Evolutionary conservation across 2,329 filamentous ascomycete species (phyloP), one percentile per base, ranked within the genome.

Genomic region (Colletotrichum zoysiae): DNA sequence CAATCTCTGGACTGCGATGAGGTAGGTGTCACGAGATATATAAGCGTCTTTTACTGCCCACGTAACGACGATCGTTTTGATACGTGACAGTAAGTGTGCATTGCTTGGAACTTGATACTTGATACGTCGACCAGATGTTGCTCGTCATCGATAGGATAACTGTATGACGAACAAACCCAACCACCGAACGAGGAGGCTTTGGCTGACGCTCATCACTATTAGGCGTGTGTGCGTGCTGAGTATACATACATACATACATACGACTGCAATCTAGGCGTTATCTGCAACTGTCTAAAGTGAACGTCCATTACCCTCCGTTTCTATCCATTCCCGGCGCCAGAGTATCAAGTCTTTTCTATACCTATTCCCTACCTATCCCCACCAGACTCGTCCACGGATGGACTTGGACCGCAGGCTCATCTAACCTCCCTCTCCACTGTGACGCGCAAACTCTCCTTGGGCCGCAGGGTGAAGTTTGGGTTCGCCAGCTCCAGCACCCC

Each of bases 391-490:
- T 5, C 2, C 48, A 6, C 30, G 9, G 11, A 12, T 26, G 26
- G 20, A 59, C 20, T 40, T 3, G 18, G 3, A 16, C 20, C 18
- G 48, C 16, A 14, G 38, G 6, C 35, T 55, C 18, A 23, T 44
- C 50, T n/a, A 2, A 16, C 5, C 18, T 62, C 68, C 48, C 69
- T 67, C 42, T 72, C 46, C 7, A 74, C 57, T 6, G 53, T 46
- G 5, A 74, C 62, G 7, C 63, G 59, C 20, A 74, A 40, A 2
- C 57, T 38, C 6, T 74, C 65, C 56, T 70, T 74, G 3, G 73
- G 73, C 20, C 69, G 42, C 42, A 74, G 63, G 7, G 72, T 74
- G 30, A 74, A 74, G 50, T 74, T 70, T 1, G 73, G 73, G 23
- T 74, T 74, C 18, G 73, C 57, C 1, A 70, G 63, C 57, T 73